Percentiles rank a stretch among this genome's conserved stretches.
These are phyloP conservation scores for Zalaria sp. DNA, from an alignment of 2,329 filamentous ascomycete species.

Conservation along the genomic window DNA sequence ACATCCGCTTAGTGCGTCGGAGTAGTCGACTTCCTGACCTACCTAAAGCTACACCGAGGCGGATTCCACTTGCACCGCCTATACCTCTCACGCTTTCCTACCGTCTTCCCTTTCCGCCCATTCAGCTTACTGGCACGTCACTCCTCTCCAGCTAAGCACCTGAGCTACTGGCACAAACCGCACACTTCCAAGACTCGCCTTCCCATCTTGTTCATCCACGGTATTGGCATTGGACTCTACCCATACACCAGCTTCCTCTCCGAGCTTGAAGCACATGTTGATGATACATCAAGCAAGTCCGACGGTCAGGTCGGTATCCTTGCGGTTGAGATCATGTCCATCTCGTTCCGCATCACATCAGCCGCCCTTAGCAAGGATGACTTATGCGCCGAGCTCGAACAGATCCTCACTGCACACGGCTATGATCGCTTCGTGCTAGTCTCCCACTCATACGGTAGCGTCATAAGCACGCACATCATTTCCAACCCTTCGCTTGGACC, in stretches of 20 bases:
- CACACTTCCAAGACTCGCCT: slow-evolving; percentile 43
- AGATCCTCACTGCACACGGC: slow-evolving; percentile 43
- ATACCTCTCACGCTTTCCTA: slow-evolving; percentile 20
- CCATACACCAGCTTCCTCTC: slow-evolving; percentile 46
- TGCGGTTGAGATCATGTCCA: slow-evolving; percentile 49
- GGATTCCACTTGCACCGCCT: slow-evolving; percentile 13
- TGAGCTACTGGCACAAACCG: slow-evolving; percentile 54
- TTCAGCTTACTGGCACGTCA: slow-evolving; percentile 32
- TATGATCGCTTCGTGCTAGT: slow-evolving; percentile 46
- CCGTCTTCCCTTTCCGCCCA: slow-evolving; percentile 45
- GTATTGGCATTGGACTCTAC: slow-evolving; percentile 54
- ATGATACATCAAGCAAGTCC: slow-evolving; percentile 4
- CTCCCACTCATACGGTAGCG: slow-evolving; percentile 48
- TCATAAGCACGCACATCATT: slow-evolving; percentile 49
- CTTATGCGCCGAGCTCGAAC: slow-evolving; percentile 41
- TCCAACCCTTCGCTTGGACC: slow-evolving; percentile 29
- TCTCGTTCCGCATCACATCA: slow-evolving; percentile 48
- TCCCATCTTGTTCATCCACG: slow-evolving; percentile 56
- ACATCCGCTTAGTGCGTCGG: background rate
- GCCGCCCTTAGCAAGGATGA: slow-evolving; percentile 37
- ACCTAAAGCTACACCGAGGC: background rate
- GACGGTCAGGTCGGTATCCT: slow-evolving; percentile 46
- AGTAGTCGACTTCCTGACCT: slow-evolving; percentile 1
- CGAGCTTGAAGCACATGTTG: slow-evolving; percentile 15
- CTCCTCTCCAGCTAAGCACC: slow-evolving; percentile 32